phyloP scores from a whole-genome alignment of 225 moss, liverwort and hornwort species.

The Thuidium tamariscinum region DNA sequence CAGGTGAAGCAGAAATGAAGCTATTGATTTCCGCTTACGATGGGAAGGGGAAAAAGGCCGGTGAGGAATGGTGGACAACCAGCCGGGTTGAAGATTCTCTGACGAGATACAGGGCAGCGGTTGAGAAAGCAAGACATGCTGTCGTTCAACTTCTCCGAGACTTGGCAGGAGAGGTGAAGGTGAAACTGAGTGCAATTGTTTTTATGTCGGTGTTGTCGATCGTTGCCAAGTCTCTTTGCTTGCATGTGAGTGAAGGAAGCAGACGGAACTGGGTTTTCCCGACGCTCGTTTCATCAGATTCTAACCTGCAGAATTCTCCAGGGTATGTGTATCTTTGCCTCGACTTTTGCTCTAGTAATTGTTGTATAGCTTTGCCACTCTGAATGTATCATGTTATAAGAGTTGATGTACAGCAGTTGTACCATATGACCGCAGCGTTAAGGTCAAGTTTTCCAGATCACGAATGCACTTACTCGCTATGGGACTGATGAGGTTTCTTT shows the following conservation, averaged over 20 bases:
- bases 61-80: constrained; percentile 88
- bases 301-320: background rate
- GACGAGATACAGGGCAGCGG: constrained; percentile 49
- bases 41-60: constrained; percentile 67
- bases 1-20: constrained; percentile 86
- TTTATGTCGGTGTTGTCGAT: constrained; percentile 67
- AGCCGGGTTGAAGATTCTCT: constrained; percentile 53
- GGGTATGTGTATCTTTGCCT: constrained; percentile 3
- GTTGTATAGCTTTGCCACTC: background rate
- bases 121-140: constrained; percentile 43
- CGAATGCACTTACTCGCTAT: background rate
- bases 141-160: constrained; percentile 62
- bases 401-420: background rate
- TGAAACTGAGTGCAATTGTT: constrained; percentile 67
- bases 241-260: constrained; percentile 78
- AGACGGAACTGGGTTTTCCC: constrained; percentile 82
- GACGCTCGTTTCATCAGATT: constrained; percentile 13
- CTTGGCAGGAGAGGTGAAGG: constrained; percentile 64
- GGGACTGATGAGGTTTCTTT: background rate
- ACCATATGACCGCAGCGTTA: background rate
- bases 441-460: background rate
- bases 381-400: background rate
- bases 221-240: constrained; percentile 68
- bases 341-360: background rate
- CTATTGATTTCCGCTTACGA: constrained; percentile 55